Evolutionary conservation across 1,139 yeast species (phyloP).

Genomic region (Suhomyces choctaworum): DNA sequence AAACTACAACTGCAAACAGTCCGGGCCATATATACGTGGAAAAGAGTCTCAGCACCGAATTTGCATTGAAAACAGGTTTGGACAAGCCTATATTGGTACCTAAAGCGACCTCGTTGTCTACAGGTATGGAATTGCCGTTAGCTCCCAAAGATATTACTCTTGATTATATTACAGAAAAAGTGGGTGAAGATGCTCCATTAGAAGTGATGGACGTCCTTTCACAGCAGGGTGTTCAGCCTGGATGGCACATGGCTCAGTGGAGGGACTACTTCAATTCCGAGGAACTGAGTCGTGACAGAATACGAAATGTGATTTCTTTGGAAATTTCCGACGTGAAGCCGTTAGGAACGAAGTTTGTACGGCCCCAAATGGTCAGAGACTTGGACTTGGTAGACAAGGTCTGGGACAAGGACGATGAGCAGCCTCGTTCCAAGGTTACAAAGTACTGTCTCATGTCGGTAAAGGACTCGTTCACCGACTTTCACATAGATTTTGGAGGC

Average conservation of each 20-base stretch:
- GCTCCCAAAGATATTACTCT: conserved; percentile 46
- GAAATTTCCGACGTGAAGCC: conserved; percentile 64
- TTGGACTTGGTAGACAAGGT: conserved; percentile 70
- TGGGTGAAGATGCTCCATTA: conserved; percentile 64
- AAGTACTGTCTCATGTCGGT: conserved; percentile 88
- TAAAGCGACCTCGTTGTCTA: conserved; percentile 25
- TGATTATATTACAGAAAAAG: conserved; percentile 53
- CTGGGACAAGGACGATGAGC: conserved; percentile 46
- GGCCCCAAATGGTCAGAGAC: conserved; percentile 69
- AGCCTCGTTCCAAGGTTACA: conserved; percentile 67
- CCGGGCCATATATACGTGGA: conserved; percentile 6
- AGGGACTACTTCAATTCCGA: conserved; percentile 62
- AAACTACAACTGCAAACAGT: conserved; percentile 14
- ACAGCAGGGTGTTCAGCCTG: conserved; percentile 60
- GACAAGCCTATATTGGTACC: conserved; percentile 37
- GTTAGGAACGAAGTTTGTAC: conserved; percentile 49
- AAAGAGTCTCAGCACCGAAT: conserved; percentile 32
- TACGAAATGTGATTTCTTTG: conserved; percentile 76
- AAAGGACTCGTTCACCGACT: conserved; percentile 77
- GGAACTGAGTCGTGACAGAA: conserved; percentile 54
- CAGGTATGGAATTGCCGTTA: conserved; percentile 44
- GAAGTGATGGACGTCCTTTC: conserved; percentile 92
- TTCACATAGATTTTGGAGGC: conserved; percentile 91
- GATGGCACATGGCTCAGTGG: conserved; percentile 79
- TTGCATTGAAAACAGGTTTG: conserved; percentile 30